phyloP scores from a whole-genome alignment of 352 stramenopile genomes.

The Vaucheria bursata region DNA sequence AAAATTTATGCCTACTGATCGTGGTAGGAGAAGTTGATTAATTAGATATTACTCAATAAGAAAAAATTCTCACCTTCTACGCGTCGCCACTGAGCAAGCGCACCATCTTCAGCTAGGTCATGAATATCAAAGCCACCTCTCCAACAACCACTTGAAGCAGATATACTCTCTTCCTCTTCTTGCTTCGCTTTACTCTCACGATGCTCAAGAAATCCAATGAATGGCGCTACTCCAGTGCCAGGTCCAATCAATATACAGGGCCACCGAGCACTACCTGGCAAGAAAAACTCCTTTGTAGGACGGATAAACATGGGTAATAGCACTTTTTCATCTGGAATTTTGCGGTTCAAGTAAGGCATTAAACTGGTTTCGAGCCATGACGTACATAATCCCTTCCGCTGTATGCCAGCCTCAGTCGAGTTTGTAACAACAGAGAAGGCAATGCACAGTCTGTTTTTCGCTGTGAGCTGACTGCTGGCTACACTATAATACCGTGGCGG shows the following conservation, averaged over 20 bases:
- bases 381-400: constrained; percentile 43
- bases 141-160: constrained; percentile 56
- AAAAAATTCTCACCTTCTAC: too few relatives aligned
- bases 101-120: background rate
- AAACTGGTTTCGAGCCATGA: constrained; percentile 48
- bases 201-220: constrained; percentile 77
- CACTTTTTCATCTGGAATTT: background rate
- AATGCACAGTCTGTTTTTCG: constrained; percentile 13
- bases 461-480: constrained; percentile 64
- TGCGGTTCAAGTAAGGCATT: constrained; percentile 4
- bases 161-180: constrained; percentile 14
- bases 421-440: constrained; percentile 42
- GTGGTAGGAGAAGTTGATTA: too few relatives aligned
- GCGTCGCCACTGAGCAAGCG: background rate
- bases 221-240: constrained; percentile 73
- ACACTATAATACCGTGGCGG: constrained; percentile 73
- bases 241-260: constrained; percentile 72
- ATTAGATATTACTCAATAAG: too few relatives aligned
- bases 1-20: too few relatives aligned
- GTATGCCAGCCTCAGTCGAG: background rate
- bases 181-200: constrained; percentile 44
- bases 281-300: constrained; percentile 63
- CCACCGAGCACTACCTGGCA: constrained; percentile 59
- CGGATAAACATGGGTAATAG: constrained; percentile 65
- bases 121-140: constrained; percentile 52